phyloP scores from a whole-genome alignment of 371 early-diverging fungal species.

The Lichtheimia ornata region DNA sequence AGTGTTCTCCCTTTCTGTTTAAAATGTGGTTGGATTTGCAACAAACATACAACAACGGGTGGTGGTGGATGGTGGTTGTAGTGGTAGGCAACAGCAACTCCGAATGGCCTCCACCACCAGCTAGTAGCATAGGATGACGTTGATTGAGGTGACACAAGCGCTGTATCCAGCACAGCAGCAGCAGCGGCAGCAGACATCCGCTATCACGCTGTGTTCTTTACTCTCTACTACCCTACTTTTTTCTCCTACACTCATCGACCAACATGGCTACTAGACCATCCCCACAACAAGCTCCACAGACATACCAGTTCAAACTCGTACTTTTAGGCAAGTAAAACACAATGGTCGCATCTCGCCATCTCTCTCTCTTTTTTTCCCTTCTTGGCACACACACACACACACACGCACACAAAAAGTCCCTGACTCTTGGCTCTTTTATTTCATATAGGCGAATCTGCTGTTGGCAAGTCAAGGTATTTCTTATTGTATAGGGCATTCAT shows the following conservation, averaged over 20 bases:
- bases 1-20: too few relatives aligned
- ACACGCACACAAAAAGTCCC: not conserved
- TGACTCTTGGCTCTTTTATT: not conserved
- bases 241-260: not conserved
- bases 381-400: not conserved
- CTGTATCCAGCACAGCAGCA: too few relatives aligned
- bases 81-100: too few relatives aligned
- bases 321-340: slow-evolving; percentile 63
- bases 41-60: too few relatives aligned
- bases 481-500: not conserved
- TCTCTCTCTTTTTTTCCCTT: not conserved
- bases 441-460: slow-evolving; percentile 80
- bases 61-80: too few relatives aligned
- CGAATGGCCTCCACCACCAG: too few relatives aligned
- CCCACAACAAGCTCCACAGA: slow-evolving; percentile 34
- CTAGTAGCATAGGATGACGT: too few relatives aligned
- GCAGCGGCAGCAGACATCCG: not conserved
- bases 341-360: not conserved
- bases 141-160: too few relatives aligned
- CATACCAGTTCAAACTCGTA: slow-evolving; percentile 81
- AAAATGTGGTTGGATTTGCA: too few relatives aligned
- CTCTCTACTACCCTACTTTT: slow-evolving; percentile 3
- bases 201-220: slow-evolving; percentile 6
- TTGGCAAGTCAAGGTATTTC: slow-evolving; percentile 83
- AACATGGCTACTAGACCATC: slow-evolving; percentile 36